Conservation (phyloP, 148 eudicot genomes). For the Simmondsia chinensis region DNA sequence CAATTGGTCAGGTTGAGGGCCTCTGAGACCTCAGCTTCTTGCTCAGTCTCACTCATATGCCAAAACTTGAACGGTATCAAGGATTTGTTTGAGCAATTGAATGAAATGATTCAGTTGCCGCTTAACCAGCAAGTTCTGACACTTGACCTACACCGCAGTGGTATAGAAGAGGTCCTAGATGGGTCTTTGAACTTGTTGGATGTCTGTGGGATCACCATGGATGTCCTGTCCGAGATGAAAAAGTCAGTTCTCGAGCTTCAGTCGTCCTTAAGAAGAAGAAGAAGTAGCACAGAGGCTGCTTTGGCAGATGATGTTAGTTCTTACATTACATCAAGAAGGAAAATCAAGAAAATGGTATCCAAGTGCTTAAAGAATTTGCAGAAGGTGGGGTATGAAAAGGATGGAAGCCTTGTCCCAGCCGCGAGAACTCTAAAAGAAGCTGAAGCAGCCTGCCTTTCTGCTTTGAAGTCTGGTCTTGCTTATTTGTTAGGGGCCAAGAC, state of each 20-base stretch:
- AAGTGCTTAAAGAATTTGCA: slow-evolving; percentile 1
- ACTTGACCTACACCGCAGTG: neutral
- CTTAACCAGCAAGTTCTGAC: neutral
- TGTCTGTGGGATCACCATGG: slow-evolving; percentile 3
- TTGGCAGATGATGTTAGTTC: neutral
- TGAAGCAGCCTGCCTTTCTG: slow-evolving; percentile 2
- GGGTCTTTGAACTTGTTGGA: slow-evolving; percentile 8
- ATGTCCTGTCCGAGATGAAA: slow-evolving; percentile 7
- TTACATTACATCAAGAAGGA: slow-evolving; percentile 9
- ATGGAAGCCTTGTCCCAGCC: neutral
- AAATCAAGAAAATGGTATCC: slow-evolving; percentile 7
- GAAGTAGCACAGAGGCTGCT: neutral
- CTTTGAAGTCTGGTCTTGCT: slow-evolving; percentile 9
- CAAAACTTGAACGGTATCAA: neutral
- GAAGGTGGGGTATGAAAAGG: neutral
- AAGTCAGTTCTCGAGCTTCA: slow-evolving; percentile 7
- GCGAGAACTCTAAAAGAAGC: slow-evolving; percentile 8
- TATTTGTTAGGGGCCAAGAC: neutral
- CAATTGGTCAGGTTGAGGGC: neutral
- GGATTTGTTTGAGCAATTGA: neutral
- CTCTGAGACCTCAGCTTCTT: neutral
- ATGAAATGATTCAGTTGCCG: neutral
- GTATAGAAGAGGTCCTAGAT: slow-evolving; percentile 7
- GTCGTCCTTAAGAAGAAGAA: slow-evolving; percentile 4
- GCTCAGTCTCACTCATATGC: neutral